A percentile compares a stretch with the other conserved stretches of the same genome.
Conservation (phyloP, 2,329 filamentous ascomycete species). For the Thelonectria olida region DNA sequence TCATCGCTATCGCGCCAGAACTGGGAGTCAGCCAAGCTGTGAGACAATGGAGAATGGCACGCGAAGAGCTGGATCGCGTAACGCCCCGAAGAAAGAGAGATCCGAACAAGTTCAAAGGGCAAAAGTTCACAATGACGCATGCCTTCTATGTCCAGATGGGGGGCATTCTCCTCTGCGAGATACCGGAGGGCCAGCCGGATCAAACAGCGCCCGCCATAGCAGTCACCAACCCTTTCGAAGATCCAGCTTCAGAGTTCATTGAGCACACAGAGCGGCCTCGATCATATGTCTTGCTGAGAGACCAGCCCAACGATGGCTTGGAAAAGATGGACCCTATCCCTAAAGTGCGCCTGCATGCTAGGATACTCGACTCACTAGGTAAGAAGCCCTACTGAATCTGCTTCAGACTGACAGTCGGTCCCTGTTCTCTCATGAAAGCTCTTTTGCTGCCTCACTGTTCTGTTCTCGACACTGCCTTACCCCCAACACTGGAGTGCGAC, state of each 20-base stretch:
- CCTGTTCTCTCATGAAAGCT: not conserved
- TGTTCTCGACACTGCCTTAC: no score
- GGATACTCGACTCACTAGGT: not conserved
- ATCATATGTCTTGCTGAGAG: not conserved
- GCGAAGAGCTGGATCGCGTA: not conserved
- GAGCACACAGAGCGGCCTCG: not conserved
- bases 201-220: no score
- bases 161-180: not conserved
- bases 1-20: not conserved
- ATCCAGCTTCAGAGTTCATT: no score
- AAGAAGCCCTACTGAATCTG: not conserved
- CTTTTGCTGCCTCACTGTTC: no score
- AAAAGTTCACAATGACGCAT: not conserved
- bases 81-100: not conserved
- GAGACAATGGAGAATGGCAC: not conserved
- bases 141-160: constrained; percentile 1
- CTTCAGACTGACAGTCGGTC: not conserved
- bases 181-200: not conserved
- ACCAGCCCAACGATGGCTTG: not conserved
- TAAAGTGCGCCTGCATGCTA: not conserved
- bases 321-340: not conserved
- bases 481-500: not conserved
- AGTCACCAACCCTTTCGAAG: not conserved
- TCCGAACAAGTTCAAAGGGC: not conserved
- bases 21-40: not conserved